phyloP scores from a whole-genome alignment of 2,329 filamentous ascomycete genomes.

The Eurotiales sp. region DNA sequence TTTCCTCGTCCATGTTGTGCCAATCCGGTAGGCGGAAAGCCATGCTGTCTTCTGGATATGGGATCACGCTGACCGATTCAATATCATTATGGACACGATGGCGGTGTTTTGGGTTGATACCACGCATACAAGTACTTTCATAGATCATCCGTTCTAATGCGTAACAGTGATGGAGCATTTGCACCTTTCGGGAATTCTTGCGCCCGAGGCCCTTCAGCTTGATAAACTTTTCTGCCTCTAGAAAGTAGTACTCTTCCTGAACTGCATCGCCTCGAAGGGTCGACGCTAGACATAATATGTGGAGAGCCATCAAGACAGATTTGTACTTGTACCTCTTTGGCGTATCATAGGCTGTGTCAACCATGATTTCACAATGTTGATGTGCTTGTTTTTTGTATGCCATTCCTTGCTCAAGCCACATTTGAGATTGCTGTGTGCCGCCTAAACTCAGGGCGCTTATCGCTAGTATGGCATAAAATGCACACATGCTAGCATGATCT shows the following conservation, averaged over 20 bases:
- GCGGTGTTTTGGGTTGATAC: not conserved
- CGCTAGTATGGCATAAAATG: not conserved
- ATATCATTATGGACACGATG: not conserved
- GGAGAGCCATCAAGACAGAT: not conserved
- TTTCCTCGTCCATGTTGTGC: not conserved
- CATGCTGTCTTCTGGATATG: not conserved
- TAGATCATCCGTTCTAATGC: not conserved
- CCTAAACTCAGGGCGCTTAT: not conserved
- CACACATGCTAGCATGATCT: not conserved
- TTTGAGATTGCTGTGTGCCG: not conserved
- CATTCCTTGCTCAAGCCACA: not conserved
- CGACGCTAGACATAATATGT: too few relatives aligned
- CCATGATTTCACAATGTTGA: not conserved
- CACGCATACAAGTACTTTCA: not conserved
- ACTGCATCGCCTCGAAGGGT: too few relatives aligned
- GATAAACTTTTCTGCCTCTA: not conserved
- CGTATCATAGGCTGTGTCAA: not conserved
- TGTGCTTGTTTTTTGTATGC: not conserved
- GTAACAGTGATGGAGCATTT: not conserved
- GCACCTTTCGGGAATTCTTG: not conserved
- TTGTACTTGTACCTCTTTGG: not conserved
- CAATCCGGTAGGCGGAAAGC: not conserved
- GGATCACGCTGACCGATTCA: not conserved
- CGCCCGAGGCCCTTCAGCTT: not conserved
- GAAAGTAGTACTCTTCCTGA: not conserved